Evolutionary conservation across 2,329 filamentous ascomycete species (phyloP).

Genomic region (Didymella exigua): DNA sequence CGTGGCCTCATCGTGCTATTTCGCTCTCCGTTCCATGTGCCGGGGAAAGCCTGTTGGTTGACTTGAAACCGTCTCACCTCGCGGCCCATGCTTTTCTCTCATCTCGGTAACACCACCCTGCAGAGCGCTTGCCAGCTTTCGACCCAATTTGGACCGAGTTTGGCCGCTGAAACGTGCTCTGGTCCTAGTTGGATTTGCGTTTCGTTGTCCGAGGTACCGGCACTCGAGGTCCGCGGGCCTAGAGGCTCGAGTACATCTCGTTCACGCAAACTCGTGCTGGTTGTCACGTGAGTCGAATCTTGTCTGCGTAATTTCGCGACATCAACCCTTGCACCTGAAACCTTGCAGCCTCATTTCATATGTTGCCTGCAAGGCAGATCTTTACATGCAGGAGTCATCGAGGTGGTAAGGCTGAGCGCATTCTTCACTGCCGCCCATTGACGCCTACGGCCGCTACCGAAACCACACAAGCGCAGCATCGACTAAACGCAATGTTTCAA

Average conservation of each 20-base stretch:
- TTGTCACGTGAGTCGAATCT: background rate
- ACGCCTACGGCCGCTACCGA: conserved; percentile 10
- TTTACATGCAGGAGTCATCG: background rate
- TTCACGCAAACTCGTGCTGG: conserved; percentile 7
- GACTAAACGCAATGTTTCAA: conserved; percentile 17
- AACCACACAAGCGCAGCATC: conserved; percentile 5
- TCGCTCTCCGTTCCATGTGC: conserved; percentile 29
- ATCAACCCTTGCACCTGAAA: background rate
- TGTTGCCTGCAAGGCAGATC: background rate
- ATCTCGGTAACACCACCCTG: conserved; percentile 38
- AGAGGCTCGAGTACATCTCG: conserved; percentile 10
- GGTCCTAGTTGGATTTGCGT: conserved; percentile 28
- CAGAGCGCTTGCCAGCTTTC: conserved; percentile 30
- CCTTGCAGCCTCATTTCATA: background rate
- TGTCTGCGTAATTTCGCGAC: background rate
- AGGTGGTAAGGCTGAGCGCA: conserved; percentile 1
- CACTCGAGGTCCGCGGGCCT: background rate
- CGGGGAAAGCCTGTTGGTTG: conserved; percentile 30
- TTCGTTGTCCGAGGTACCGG: conserved; percentile 24
- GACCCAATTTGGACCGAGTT: conserved; percentile 2
- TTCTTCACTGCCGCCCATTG: background rate
- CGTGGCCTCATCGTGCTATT: conserved; percentile 13
- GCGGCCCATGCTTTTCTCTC: conserved; percentile 27
- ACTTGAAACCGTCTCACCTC: conserved; percentile 42
- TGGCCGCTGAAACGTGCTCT: conserved; percentile 32